phyloP scores from a whole-genome alignment of 1,284 basidiomycete genomes.

The Ustilago shanxiensis region DNA sequence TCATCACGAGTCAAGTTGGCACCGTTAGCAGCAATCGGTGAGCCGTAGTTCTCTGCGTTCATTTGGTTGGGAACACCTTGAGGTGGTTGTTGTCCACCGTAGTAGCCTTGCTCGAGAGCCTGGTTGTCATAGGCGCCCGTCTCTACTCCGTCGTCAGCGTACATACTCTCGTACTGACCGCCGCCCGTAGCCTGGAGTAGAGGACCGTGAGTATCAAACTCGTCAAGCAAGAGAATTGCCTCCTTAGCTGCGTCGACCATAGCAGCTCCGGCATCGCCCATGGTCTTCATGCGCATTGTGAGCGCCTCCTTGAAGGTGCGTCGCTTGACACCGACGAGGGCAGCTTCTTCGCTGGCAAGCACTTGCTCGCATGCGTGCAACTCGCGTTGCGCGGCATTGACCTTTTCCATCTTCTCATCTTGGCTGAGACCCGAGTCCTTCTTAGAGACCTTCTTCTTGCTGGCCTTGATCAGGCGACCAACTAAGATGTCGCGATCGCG shows the following conservation, averaged over 20 bases:
- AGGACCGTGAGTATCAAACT: constrained; percentile 67
- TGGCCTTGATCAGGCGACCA: constrained; percentile 71
- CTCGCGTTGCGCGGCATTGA: constrained; percentile 70
- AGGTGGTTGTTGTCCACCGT: constrained; percentile 26
- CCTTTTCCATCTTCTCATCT: constrained; percentile 67
- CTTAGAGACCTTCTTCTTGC: constrained; percentile 65
- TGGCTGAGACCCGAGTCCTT: constrained; percentile 58
- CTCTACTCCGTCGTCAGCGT: constrained; percentile 42
- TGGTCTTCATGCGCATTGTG: constrained; percentile 70
- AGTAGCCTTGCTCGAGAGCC: constrained; percentile 37
- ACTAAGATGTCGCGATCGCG: constrained; percentile 72
- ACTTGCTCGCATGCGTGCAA: constrained; percentile 71
- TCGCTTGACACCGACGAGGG: constrained; percentile 70
- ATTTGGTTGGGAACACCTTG: constrained; percentile 21
- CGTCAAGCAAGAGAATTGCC: constrained; percentile 68
- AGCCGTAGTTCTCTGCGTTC: constrained; percentile 25
- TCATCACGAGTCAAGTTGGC: constrained; percentile 42
- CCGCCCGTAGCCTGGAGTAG: constrained; percentile 49
- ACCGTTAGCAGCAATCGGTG: constrained; percentile 34
- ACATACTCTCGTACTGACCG: constrained; percentile 58
- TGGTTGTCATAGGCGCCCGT: constrained; percentile 43
- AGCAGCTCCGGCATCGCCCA: constrained; percentile 70
- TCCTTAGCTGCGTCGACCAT: constrained; percentile 70
- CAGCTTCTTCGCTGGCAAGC: constrained; percentile 69
- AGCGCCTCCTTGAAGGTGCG: constrained; percentile 71